These are phyloP conservation scores for Globisporangium camurandrum DNA, from an alignment of 352 stramenopile species.

Conservation along the genomic window DNA sequence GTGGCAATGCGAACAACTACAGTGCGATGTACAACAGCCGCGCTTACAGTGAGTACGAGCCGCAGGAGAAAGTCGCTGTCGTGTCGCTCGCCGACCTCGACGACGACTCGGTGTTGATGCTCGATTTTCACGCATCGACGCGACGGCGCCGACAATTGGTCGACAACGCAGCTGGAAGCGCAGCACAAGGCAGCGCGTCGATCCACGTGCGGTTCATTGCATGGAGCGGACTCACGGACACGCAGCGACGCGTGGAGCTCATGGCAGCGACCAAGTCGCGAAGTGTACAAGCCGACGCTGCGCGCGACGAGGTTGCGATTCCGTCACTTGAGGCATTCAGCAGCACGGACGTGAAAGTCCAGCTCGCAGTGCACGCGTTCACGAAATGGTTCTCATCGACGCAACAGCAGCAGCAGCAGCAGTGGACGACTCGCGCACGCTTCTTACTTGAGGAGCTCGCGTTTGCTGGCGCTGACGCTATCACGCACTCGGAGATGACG, in stretches of 20 bases:
- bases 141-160: neutral
- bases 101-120: slow-evolving; percentile 32
- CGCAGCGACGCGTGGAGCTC: slow-evolving; percentile 40
- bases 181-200: neutral
- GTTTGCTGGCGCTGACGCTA: slow-evolving; percentile 38
- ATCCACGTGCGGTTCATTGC: slow-evolving; percentile 18
- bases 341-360: slow-evolving; percentile 29
- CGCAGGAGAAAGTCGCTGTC: slow-evolving; percentile 33
- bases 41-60: neutral
- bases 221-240: slow-evolving; percentile 33
- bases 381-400: slow-evolving; percentile 46
- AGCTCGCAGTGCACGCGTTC: slow-evolving; percentile 39
- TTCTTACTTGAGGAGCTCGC: slow-evolving; percentile 54
- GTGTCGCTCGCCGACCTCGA: slow-evolving; percentile 43
- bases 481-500: slow-evolving; percentile 30
- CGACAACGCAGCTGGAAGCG: neutral
- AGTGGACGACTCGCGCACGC: slow-evolving; percentile 35
- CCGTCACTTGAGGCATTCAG: slow-evolving; percentile 41
- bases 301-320: slow-evolving; percentile 26
- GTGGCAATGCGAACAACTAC: neutral
- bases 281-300: slow-evolving; percentile 27
- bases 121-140: slow-evolving; percentile 25
- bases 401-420: slow-evolving; percentile 31
- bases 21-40: neutral
- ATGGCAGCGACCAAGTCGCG: slow-evolving; percentile 50